Percentiles rank a stretch among this genome's conserved stretches.
phyloP scores from a whole-genome alignment of 257 asterid species.

The Nicotiana obtusifolia region DNA sequence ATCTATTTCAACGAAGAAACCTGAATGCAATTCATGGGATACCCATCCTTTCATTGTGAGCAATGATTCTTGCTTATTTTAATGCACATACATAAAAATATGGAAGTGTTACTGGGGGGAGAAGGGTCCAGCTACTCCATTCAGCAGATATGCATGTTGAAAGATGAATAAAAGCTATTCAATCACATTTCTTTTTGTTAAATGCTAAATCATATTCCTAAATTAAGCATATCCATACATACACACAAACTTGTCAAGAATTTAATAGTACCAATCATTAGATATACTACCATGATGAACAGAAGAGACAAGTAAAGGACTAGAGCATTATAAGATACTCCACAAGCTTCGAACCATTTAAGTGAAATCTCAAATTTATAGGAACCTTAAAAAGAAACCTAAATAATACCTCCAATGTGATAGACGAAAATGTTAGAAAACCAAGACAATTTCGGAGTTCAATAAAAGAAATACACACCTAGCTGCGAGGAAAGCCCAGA shows the following conservation, averaged over 20 bases:
- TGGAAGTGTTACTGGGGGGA: not conserved
- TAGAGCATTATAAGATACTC: not conserved
- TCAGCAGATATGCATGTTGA: constrained; percentile 5
- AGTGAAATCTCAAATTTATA: not conserved
- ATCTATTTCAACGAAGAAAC: not conserved
- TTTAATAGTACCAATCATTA: not conserved
- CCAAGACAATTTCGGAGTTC: not conserved
- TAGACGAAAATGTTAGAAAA: not conserved
- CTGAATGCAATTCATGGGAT: not conserved
- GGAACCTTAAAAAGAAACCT: not conserved
- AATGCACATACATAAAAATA: not conserved
- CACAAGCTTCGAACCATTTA: not conserved
- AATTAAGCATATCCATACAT: not conserved
- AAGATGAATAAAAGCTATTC: not conserved
- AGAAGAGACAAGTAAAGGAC: not conserved
- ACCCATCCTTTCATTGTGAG: not conserved
- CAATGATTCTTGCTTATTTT: not conserved
- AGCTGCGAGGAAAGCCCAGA: constrained; percentile 84
- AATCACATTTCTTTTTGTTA: not conserved
- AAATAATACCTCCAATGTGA: not conserved
- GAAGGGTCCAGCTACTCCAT: not conserved
- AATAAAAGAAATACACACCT: constrained; percentile 40
- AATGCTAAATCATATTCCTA: not conserved
- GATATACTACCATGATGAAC: not conserved
- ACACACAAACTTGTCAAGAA: no score